Evolutionary conservation across 225 moss, liverwort and hornwort genomes (phyloP).

Genomic region (Sphagnum contortum): DNA sequence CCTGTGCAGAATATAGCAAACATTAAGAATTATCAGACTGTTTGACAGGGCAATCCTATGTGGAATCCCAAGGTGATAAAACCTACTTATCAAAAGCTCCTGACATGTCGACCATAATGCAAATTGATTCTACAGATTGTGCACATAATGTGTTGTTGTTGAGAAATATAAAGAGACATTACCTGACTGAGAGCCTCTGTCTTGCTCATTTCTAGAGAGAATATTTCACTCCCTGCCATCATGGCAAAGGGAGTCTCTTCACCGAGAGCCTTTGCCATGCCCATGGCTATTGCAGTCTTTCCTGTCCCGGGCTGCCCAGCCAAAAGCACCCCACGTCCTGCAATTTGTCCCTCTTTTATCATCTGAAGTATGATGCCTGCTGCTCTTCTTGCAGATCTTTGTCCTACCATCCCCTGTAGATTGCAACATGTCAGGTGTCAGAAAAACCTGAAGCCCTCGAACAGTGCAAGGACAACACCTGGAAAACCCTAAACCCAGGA

Average conservation of each 20-base stretch:
- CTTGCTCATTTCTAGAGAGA: constrained; percentile 83
- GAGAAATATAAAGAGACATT: background rate
- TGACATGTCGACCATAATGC: too few species aligned
- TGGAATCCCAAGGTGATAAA: too few species aligned
- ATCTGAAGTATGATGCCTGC: constrained; percentile 77
- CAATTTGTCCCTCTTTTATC: constrained; percentile 64
- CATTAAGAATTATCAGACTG: too few species aligned
- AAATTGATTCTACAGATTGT: too few species aligned
- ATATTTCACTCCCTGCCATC: constrained; percentile 88
- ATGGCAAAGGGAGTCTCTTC: constrained; percentile 87
- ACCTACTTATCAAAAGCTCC: too few species aligned
- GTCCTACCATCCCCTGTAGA: constrained; percentile 77
- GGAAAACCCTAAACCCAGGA: too few species aligned
- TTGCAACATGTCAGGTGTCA: background rate
- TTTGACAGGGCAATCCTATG: too few species aligned
- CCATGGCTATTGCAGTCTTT: constrained; percentile 83
- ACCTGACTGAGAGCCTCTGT: constrained; percentile 71
- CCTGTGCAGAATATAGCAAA: constrained; percentile 7
- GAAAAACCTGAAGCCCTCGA: background rate
- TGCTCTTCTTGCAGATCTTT: constrained; percentile 63
- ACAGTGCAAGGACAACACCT: too few species aligned
- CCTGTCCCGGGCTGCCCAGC: constrained; percentile 80
- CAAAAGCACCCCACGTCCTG: constrained; percentile 58
- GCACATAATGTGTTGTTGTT: too few species aligned
- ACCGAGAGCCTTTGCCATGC: constrained; percentile 75